Evolutionary conservation across 1,139 yeast genomes (phyloP), one percentile per base, ranked within the genome.

Genomic region (Eremothecium coryli): DNA sequence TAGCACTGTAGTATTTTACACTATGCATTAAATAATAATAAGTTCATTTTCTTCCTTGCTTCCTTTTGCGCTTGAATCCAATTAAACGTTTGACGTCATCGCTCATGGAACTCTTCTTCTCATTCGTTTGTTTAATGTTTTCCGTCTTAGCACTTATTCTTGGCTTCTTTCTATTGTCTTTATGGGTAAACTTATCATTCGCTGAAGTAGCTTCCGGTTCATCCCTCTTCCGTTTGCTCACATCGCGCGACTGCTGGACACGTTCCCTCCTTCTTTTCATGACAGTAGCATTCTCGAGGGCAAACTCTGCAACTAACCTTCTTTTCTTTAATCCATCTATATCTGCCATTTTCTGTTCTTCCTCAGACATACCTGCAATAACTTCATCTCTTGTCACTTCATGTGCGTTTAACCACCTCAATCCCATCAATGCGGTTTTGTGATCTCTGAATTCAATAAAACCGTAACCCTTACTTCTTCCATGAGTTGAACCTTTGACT

Each of bases 391-490:
- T 61, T 0, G 82, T 64, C 3, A 90, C 95, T 50, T 74, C 80
- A 56, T 90, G 96, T 3, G 95, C 95, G 62, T 90, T 90, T 58
- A 90, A 70, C 95, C 96, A 93, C 66, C 99, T 75, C 41, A 90
- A 71, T 4, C 94, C 97, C 96, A 88, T 88, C 44, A 90, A 70
- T 1, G 99, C 98, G 42, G 82, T 61, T 59, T 82, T 82, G 58
- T 90, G 99, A 58, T 88, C 95, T 61, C 90, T 76, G 60, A 71
- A 86, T 61, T 93, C 98, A 36, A 90, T 63, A 66, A 90, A 88
- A 43, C 99, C 99, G 51, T 88, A 90, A 41, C 99, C 98, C 65
- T 97, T 77, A 56, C 93, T 79, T 62, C 98, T 73, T 36, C 97
- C 98, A 21, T 71, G 61, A 26, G 81, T 84, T 10, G 93, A 70